phyloP scores from a whole-genome alignment of 257 asterid species.

The Solanum etuberosum region DNA sequence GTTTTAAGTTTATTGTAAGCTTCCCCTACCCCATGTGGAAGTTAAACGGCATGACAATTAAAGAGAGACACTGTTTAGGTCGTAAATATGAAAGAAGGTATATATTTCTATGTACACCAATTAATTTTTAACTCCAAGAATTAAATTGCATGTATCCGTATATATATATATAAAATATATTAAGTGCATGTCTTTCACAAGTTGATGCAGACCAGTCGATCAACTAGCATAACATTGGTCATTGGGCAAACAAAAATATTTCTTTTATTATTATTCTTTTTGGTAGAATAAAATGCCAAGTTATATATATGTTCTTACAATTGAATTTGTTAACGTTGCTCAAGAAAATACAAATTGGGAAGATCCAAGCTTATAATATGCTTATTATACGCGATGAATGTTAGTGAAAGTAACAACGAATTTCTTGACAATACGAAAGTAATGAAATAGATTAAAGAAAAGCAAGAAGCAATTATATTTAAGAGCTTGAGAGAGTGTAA shows the following conservation, averaged over 20 bases:
- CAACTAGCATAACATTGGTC: not conserved
- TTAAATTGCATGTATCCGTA: not conserved
- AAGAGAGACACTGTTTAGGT: not conserved
- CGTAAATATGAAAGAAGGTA: not conserved
- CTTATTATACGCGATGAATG: not conserved
- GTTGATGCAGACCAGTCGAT: not conserved
- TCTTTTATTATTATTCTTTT: no score
- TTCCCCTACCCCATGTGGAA: not conserved
- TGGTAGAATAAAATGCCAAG: no score
- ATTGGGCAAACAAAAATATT: not conserved
- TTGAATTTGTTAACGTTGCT: not conserved
- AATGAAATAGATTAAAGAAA: not conserved
- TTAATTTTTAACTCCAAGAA: not conserved
- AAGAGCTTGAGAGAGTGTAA: not conserved
- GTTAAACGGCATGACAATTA: not conserved
- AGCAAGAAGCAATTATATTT: not conserved
- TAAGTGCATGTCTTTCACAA: not conserved
- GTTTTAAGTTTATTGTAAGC: not conserved
- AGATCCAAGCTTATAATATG: not conserved
- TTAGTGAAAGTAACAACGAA: not conserved
- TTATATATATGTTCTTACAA: not conserved
- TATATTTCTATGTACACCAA: not conserved
- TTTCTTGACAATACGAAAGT: not conserved
- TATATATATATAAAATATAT: not conserved
- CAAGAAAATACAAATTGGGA: not conserved